Base-by-base conservation (phyloP, 805 yeast genomes). In the Candida yuanshanica region DNA sequence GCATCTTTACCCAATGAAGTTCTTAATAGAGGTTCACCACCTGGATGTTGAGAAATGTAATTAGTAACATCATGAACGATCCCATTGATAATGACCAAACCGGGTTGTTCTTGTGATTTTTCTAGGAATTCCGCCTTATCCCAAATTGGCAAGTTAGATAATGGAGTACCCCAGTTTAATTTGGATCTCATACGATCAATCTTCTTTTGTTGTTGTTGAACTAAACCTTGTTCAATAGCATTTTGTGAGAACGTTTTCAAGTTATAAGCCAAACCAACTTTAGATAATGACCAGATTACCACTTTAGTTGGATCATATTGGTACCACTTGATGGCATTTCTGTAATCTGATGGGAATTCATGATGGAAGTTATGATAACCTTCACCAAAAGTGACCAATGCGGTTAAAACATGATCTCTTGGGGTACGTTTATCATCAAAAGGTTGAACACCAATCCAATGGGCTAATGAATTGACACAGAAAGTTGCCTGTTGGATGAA, bases 281-380 rank as follows among this genome's bases (percentile, higher is more conserved):
- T 72, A 13, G 85, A 81, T 41, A 74, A 63, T 7, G 62, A 22
- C 63, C 70, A 83, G 52, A 84, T 83, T 39, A 73, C 53, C 36
- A 76, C 55, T 65, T 84, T 84, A 37, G 93, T 83, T 51, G 95
- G 95, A 61, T 85, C 95, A 59, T 79, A 84, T 71, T 84, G 91
- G 70, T 80, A 84, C 93, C 93, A 84, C 60, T 78, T 81, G 59
- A 84, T 72, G 27, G 93, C 93, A 59, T 84, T 84, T 75, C 95
- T 78, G 74, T 84, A 85, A 66, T 85, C 95, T 16, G 86, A 75
- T 55, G 95, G 93, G 74, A 84, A 85, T 69, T 84, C 95, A 62
- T 85, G 95, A 64, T 85, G 95, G 79, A 84, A 85, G 66, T 85
- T 85, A 59, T 85, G 93, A 71, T 84, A 83, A 48, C 95, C 95